Base-by-base conservation (phyloP, 805 yeast species). In the Teunomyces kruisii region DNA sequence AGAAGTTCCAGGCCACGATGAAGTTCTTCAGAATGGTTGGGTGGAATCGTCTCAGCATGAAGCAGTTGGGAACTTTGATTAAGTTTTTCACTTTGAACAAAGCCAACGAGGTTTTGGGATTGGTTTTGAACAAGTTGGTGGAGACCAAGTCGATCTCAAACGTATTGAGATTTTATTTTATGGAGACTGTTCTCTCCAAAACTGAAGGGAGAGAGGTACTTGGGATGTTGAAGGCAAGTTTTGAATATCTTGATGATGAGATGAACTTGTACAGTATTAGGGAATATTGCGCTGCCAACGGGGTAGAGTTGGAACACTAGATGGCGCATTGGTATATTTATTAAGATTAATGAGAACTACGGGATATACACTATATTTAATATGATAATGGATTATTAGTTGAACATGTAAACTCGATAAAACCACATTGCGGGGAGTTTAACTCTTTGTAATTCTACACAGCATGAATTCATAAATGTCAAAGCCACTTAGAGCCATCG, bases 121-220 rank as follows among this genome's bases (percentile, higher is more conserved):
- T 66, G 19, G 46, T 71, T 14, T 45, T 65, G 40, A 53, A 50
- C 36, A 66, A 68, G 48, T 52, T 67, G 16, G 39, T 60, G 31
- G 45, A 46, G 43, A 26, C 44, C 48, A 15, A 33, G 4, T 43
- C 57, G 4, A 35, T 22, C 14, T 37, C 61, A 9, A 48, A 53
- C 12, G 40, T 59, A 6, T 28, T 69, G 22, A 66, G 64, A 47
- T 65, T 66, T 39, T 67, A 64, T 42, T 64, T 65, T 41, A 47
- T 70, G 49, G 64, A 64, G 42, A 55, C 63, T 6, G 43, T 49
- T 16, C 32, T 68, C 16, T 33, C 39, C 22, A 16, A 40, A 1
- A 44, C 43, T 8, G 68, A 66, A 16, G 57, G 59, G 19, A 19
- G 39, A 6, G 43, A 44, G 10, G 33, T 68, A 2, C 53, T 70